Percentiles rank a stretch among this genome's conserved stretches.
Conservation (phyloP, 2,329 filamentous ascomycete genomes). For the Shiraia sp. region DNA sequence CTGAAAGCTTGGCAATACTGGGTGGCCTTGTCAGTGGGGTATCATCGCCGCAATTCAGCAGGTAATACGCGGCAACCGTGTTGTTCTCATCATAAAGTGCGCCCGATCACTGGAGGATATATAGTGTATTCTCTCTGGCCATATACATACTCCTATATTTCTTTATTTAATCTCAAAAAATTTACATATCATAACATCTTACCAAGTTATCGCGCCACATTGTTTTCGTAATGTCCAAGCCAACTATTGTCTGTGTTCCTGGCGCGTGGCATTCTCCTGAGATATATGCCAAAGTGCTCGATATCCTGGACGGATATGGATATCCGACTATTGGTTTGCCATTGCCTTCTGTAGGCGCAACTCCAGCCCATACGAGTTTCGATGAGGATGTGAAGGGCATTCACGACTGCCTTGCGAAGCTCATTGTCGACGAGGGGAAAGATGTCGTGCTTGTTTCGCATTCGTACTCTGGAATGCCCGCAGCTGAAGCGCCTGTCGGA, state of each 20-base stretch:
- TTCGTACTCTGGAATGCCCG: constrained; percentile 11
- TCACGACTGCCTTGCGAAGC: constrained; percentile 3
- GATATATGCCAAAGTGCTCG: constrained; percentile 5
- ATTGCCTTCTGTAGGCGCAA: constrained; percentile 5
- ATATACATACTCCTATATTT: too few relatives aligned
- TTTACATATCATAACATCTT: too few relatives aligned
- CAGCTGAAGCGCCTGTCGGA: constrained; percentile 5
- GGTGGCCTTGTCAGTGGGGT: too few relatives aligned
- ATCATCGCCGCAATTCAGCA: too few relatives aligned
- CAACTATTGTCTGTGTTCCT: constrained; percentile 12
- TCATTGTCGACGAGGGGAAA: constrained; percentile 5
- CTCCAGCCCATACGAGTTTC: constrained; percentile 7
- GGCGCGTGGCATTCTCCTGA: constrained; percentile 15
- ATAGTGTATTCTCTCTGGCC: too few relatives aligned
- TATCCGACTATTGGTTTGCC: constrained; percentile 3
- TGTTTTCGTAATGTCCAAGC: constrained; percentile 17
- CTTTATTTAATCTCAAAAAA: too few relatives aligned
- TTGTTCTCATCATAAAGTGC: too few relatives aligned
- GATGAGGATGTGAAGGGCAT: constrained; percentile 8
- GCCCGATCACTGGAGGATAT: too few relatives aligned
- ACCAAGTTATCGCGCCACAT: too few relatives aligned
- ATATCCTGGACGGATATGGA: constrained; percentile 1
- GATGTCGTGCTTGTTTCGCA: constrained; percentile 16
- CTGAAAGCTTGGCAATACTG: too few relatives aligned
- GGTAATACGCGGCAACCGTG: too few relatives aligned